Base-by-base conservation (phyloP, 2,329 filamentous ascomycete genomes). In the Sclerotinia trifoliorum region DNA sequence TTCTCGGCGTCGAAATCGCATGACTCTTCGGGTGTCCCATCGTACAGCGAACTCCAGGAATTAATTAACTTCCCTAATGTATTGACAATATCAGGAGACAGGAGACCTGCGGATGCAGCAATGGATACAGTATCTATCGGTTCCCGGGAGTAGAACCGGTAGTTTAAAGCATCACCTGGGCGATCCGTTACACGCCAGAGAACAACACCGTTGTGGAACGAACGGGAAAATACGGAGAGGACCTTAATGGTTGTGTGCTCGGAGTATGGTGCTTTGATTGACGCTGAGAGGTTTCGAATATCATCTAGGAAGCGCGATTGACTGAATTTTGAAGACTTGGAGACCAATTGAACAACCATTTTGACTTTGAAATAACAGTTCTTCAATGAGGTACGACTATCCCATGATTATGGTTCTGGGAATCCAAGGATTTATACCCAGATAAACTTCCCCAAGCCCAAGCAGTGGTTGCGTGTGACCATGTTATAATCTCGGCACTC, bases 1-100 rank as follows among this genome's bases (percentile, higher is more conserved):
- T 39, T 66, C 32, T 51, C 44, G 19, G 62, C 48, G 24, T 68
- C 62, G 13, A 68, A 68, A 49, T 66, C 62, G 11, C 66, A 68
- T 3, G 48, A 68, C 42, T 68, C 61, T 48, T 68, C 62, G 5
- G 66, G 51, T n/a, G 19, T 39, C 6, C 51, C 51, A 39, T 68
- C 24, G 35, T 55, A 60, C 19, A 60, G 26, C 19, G 42, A 60
- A 21, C 57, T 48, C 57, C 57, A 60, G 2, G 42, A 46, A 26
- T 26, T 60, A 32, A 60, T 19, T 15, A 60, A 17, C 2, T n/a
- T 48, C 10, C 57, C 57, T 4, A 60, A 19, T 7, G 26, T 60
- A 32, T 44, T 48, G n/a, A n/a, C 42, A 8, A 60, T 5, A 32
- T 48, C 19, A 2, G 42, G 26, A 44, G 57, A 60, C 11, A 60